Evolutionary conservation across 1,284 basidiomycete species (phyloP).

Genomic region (Puccinia coronata): DNA sequence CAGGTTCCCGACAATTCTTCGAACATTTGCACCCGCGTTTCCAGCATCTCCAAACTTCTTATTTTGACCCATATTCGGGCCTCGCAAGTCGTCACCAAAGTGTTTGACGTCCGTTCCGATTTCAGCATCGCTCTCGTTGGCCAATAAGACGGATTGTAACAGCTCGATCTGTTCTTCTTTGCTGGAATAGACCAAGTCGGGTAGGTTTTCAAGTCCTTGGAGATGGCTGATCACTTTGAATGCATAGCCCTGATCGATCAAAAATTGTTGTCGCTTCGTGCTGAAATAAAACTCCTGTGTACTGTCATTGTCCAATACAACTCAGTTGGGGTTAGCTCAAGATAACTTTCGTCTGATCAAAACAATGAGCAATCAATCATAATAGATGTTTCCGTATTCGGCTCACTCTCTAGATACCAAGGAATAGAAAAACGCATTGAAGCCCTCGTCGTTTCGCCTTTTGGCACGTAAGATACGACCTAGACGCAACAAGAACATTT

Average conservation of each 20-base stretch:
- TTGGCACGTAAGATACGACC: conserved; percentile 95
- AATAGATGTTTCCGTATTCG: not conserved
- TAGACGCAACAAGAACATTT: conserved; percentile 56
- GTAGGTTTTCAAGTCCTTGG: conserved; percentile 82
- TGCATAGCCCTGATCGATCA: conserved; percentile 96
- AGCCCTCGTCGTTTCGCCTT: conserved; percentile 96
- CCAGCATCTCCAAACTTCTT: conserved; percentile 36
- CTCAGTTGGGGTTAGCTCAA: not conserved
- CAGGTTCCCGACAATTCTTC: conserved; percentile 57
- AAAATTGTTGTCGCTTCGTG: conserved; percentile 96
- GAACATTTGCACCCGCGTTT: conserved; percentile 52
- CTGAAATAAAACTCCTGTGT: conserved; percentile 99
- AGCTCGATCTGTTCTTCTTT: conserved; percentile 93
- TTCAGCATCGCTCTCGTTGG: conserved; percentile 87
- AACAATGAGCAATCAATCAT: not conserved
- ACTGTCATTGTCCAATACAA: conserved; percentile 51
- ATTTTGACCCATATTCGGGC: conserved; percentile 12
- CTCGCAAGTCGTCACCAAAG: conserved; percentile 60
- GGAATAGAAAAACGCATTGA: conserved; percentile 99
- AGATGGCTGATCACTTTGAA: conserved; percentile 99
- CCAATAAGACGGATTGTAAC: conserved; percentile 83
- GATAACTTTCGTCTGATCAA: not conserved
- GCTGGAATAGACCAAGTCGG: conserved; percentile 86
- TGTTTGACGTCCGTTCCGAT: conserved; percentile 73
- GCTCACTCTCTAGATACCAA: conserved; percentile 84